phyloP scores from a whole-genome alignment of 2,329 filamentous ascomycete species.

The Scedosporium apiospermum region DNA sequence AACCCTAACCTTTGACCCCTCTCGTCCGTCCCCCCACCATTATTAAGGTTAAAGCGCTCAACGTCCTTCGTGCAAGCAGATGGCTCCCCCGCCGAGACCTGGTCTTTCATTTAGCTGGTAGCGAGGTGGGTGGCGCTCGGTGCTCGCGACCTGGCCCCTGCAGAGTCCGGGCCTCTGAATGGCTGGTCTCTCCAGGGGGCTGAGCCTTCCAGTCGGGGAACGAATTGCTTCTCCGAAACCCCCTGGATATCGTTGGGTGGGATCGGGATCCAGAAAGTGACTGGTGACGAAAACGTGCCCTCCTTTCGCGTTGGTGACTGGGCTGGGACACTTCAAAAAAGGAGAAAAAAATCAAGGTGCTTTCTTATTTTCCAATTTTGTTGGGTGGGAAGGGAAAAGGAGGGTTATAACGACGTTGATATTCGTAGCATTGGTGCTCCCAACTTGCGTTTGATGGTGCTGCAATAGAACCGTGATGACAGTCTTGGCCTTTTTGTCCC shows the following conservation, averaged over 20 bases:
- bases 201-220: not conserved
- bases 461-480: too few species aligned
- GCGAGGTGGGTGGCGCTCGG: slow-evolving; percentile 1
- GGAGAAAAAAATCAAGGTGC: too few species aligned
- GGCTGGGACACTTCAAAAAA: not conserved
- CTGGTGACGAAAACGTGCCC: not conserved
- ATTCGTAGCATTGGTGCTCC: too few species aligned
- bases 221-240: not conserved
- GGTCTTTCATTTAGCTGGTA: not conserved
- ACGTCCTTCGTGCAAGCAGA: not conserved
- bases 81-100: not conserved
- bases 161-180: not conserved
- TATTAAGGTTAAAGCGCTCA: not conserved
- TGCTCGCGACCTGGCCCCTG: not conserved
- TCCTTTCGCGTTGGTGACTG: not conserved
- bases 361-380: too few species aligned
- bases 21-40: not conserved
- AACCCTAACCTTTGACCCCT: too few species aligned
- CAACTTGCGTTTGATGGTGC: too few species aligned
- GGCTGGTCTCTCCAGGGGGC: not conserved
- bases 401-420: too few species aligned
- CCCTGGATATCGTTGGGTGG: not conserved
- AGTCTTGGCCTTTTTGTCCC: too few species aligned
- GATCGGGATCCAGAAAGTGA: not conserved
- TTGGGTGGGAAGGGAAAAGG: too few species aligned